Evolutionary conservation across 1,139 yeast genomes (phyloP).

Genomic region (Pichia sp.): DNA sequence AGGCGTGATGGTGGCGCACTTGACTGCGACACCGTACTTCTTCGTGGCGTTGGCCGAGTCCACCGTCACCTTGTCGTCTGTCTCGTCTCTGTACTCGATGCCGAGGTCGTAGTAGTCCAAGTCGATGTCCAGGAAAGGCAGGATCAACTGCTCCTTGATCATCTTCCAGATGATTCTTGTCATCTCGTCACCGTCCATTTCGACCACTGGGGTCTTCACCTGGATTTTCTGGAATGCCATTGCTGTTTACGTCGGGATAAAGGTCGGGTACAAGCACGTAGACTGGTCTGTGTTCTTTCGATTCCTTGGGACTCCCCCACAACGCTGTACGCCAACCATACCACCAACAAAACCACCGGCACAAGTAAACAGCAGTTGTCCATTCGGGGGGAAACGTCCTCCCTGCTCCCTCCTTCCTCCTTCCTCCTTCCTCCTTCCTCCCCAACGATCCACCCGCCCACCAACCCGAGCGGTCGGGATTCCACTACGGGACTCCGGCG

Average conservation of each 20-base stretch:
- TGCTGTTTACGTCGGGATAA: not conserved
- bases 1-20: conserved; percentile 85
- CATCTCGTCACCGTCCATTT: conserved; percentile 84
- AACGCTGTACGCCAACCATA: no score
- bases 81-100: conserved; percentile 63
- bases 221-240: conserved; percentile 47
- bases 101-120: conserved; percentile 74
- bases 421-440: not conserved
- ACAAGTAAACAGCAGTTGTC: no score
- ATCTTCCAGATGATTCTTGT: conserved; percentile 79
- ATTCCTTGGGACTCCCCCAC: no score
- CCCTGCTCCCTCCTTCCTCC: not conserved
- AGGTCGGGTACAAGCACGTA: not conserved
- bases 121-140: conserved; percentile 69
- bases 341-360: no score
- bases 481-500: conserved; percentile 4
- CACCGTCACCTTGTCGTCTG: conserved; percentile 66
- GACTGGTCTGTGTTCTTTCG: not conserved
- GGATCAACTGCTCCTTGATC: conserved; percentile 64
- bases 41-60: conserved; percentile 76
- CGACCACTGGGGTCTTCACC: conserved; percentile 71
- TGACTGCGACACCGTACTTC: conserved; percentile 74
- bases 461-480: not conserved
- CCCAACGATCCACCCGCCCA: not conserved
- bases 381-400: no score